A percentile compares a stretch with the other conserved stretches of the same genome.
phyloP scores from a whole-genome alignment of 495 filamentous ascomycete species.

The Xylaria castorea region DNA sequence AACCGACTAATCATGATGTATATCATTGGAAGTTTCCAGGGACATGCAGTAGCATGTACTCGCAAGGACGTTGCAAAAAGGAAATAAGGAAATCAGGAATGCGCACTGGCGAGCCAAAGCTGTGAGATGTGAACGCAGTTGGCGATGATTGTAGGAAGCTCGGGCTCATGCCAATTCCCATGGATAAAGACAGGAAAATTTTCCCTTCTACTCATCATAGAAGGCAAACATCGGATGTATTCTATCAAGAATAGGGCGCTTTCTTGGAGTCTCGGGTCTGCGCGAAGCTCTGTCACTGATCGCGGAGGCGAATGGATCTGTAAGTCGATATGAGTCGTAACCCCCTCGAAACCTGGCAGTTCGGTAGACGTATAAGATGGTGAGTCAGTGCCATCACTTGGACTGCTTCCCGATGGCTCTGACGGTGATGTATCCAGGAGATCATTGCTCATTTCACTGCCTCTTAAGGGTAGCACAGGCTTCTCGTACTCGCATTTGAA shows the following conservation, averaged over 20 bases:
- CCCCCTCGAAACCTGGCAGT: conserved; percentile 8
- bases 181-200: conserved; percentile 33
- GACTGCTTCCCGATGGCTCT: neutral
- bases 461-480: neutral
- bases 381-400: conserved; percentile 2
- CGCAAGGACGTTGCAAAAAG: neutral
- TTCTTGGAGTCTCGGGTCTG: conserved; percentile 31
- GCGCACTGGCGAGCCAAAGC: conserved; percentile 17
- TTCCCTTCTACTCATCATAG: conserved; percentile 32
- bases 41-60: neutral
- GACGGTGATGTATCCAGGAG: neutral
- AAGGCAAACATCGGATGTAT: conserved; percentile 30
- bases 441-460: neutral
- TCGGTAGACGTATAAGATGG: neutral
- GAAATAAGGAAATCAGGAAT: neutral
- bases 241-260: conserved; percentile 34
- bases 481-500: conserved; percentile 35
- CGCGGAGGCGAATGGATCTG: conserved; percentile 24
- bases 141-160: conserved; percentile 28
- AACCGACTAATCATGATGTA: neutral
- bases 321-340: conserved; percentile 4
- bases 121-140: conserved; percentile 28
- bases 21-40: too few relatives aligned
- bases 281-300: conserved; percentile 23
- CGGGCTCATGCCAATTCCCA: conserved; percentile 34